A percentile compares a stretch with the other conserved stretches of the same genome.
phyloP scores from a whole-genome alignment of 2,329 filamentous ascomycete genomes.

The Hypomyces perniciosus region DNA sequence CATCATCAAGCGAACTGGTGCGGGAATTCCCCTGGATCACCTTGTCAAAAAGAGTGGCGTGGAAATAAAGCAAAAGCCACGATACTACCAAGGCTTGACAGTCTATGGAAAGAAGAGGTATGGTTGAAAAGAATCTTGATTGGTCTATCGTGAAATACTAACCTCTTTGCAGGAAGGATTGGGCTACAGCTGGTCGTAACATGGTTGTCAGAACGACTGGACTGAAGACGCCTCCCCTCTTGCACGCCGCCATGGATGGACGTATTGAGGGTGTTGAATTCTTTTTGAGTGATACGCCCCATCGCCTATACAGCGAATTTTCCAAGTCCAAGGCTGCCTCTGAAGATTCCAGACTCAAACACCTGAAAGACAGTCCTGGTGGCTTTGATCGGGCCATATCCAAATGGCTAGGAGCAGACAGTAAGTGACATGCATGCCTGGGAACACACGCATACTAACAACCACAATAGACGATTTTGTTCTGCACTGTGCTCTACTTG shows the following conservation, averaged over 20 bases:
- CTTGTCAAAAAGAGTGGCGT: slow-evolving; percentile 61
- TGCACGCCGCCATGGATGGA: slow-evolving; percentile 50
- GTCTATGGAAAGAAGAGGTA: slow-evolving; percentile 67
- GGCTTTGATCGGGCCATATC: slow-evolving; percentile 59
- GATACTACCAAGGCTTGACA: slow-evolving; percentile 70
- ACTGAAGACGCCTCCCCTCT: slow-evolving; percentile 49
- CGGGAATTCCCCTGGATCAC: slow-evolving; percentile 61
- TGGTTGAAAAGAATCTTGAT: background rate
- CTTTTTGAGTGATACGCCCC: slow-evolving; percentile 67
- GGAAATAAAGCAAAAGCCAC: slow-evolving; percentile 57
- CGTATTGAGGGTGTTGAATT: slow-evolving; percentile 68
- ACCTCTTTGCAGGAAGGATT: slow-evolving; percentile 47
- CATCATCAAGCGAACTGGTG: slow-evolving; percentile 60
- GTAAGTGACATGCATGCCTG: slow-evolving; percentile 35
- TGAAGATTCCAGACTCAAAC: slow-evolving; percentile 56
- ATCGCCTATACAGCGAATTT: slow-evolving; percentile 64
- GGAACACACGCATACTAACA: slow-evolving; percentile 16
- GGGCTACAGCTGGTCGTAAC: slow-evolving; percentile 59
- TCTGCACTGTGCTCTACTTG: slow-evolving; percentile 60
- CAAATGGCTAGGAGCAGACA: slow-evolving; percentile 55
- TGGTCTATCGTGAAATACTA: slow-evolving; percentile 3
- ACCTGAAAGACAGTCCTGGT: slow-evolving; percentile 51
- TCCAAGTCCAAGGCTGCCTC: slow-evolving; percentile 50
- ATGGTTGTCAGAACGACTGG: slow-evolving; percentile 34
- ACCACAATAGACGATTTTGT: slow-evolving; percentile 47